Evolutionary conservation across 2,329 filamentous ascomycete genomes (phyloP), one percentile per base, ranked within the genome.

Genomic region (Tolypocladium capitatum): DNA sequence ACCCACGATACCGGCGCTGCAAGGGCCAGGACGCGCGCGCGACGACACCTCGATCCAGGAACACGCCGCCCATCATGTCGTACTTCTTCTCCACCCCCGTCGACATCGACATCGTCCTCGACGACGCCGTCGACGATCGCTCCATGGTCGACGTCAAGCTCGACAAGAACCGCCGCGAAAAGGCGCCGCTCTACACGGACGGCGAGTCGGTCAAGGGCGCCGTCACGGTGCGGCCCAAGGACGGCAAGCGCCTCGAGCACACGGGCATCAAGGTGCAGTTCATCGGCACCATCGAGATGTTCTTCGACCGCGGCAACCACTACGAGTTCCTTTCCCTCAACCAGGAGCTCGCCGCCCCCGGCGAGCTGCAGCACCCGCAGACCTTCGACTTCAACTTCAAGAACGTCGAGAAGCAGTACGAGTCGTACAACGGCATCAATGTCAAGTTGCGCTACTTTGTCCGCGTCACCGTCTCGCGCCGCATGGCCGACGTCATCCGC

Each of bases 331-430:
- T 98, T 51, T 95, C 89, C 33, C 80, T 97, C 28, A 91, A 92
- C 59, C 94, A 97, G 69, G 92, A 98, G 70, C 82, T 98, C 36
- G 92, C 92, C 18, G 90, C 92, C 18, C 92, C 92, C 2, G 92
- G 92, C 66, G 92, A 98, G 73, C 84, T 98, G 49, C 92, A 97
- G 65, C 94, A 98, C 69, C 92, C 92, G 40, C 92, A 98, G 72
- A 96, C 90, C 44, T 96, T 95, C 68, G 88, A 94, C 57, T 98
- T 98, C 80, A 94, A 96, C 73, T 98, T 98, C 80, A 97, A 97
- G 69, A 98, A 97, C 68, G 89, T 98, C 60, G 92, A 98, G 78
- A 98, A 98, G 75, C 90, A 94, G 68, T 98, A 98, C 76, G 94
- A 98, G 71, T 96, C 90, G 55, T 98, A 98, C 76, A 94, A 95